Conservation (phyloP, 2,329 filamentous ascomycete species). For the Alternaria tenuissima region DNA sequence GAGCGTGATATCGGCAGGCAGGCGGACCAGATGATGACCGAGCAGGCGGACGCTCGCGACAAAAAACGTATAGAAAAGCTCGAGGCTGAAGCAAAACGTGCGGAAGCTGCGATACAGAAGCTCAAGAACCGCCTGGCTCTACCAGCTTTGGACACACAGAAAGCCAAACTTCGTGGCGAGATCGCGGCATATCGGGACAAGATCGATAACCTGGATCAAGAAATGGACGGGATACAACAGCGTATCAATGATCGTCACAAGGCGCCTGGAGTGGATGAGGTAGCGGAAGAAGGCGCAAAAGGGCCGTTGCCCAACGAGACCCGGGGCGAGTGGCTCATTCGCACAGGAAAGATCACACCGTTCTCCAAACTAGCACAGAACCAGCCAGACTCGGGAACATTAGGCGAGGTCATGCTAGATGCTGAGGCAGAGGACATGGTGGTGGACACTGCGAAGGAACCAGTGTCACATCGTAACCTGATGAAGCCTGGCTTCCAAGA, state of each 20-base stretch:
- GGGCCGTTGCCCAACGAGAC: slow-evolving; percentile 79
- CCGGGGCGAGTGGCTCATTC: slow-evolving; percentile 86
- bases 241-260: slow-evolving; percentile 80
- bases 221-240: slow-evolving; percentile 80
- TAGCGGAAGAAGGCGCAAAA: slow-evolving; percentile 58
- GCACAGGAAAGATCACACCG: slow-evolving; percentile 96
- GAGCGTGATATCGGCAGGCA: slow-evolving; percentile 82
- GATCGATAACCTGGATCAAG: slow-evolving; percentile 70
- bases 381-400: slow-evolving; percentile 69
- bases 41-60: slow-evolving; percentile 71
- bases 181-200: slow-evolving; percentile 72
- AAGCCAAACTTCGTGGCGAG: slow-evolving; percentile 68
- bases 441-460: slow-evolving; percentile 52
- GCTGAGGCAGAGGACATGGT: slow-evolving; percentile 75
- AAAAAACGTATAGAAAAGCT: slow-evolving; percentile 69
- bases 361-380: slow-evolving; percentile 82
- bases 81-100: slow-evolving; percentile 60
- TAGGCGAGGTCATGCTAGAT: slow-evolving; percentile 81
- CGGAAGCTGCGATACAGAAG: slow-evolving; percentile 70
- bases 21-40: slow-evolving; percentile 67
- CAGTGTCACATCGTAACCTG: slow-evolving; percentile 58
- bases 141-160: slow-evolving; percentile 63
- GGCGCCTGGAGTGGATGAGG: slow-evolving; percentile 58
- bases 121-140: slow-evolving; percentile 65
- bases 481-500: slow-evolving; percentile 58